A percentile compares a stretch with the other conserved stretches of the same genome.
phyloP scores from a whole-genome alignment of 2,329 filamentous ascomycete species.

The Exophiala sp. region DNA sequence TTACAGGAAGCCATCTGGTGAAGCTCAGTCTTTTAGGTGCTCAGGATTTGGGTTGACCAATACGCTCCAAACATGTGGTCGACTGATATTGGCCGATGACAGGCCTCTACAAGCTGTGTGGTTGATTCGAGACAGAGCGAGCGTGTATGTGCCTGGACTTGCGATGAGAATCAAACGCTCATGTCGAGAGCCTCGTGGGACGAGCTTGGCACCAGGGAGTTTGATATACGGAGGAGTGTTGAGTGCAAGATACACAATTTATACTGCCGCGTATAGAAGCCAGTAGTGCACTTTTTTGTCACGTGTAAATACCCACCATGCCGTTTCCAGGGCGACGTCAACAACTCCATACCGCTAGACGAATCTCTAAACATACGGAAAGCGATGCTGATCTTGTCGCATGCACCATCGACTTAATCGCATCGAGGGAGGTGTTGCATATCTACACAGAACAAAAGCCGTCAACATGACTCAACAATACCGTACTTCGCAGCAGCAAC shows the following conservation, averaged over 20 bases:
- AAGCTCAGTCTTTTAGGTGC: background rate
- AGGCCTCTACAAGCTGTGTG: too few species aligned
- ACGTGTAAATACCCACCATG: background rate
- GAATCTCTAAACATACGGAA: background rate
- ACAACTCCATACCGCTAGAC: background rate
- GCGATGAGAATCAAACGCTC: background rate
- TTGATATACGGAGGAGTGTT: background rate
- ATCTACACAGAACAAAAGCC: constrained; percentile 36
- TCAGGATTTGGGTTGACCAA: background rate
- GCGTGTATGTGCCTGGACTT: background rate
- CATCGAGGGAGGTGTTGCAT: background rate
- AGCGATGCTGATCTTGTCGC: background rate
- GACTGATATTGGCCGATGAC: background rate
- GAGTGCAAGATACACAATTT: background rate
- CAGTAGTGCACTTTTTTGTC: background rate
- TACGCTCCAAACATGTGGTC: background rate
- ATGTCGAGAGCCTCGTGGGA: background rate
- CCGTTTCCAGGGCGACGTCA: background rate
- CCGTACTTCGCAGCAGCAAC: constrained; percentile 40
- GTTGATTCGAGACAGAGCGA: too few species aligned
- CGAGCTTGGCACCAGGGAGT: background rate
- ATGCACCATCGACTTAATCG: background rate
- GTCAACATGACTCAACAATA: constrained; percentile 49
- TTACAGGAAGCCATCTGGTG: constrained; percentile 7
- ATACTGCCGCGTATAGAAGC: background rate